Base-by-base conservation (phyloP, 2,329 filamentous ascomycete genomes). In the Thelonectria rubi region DNA sequence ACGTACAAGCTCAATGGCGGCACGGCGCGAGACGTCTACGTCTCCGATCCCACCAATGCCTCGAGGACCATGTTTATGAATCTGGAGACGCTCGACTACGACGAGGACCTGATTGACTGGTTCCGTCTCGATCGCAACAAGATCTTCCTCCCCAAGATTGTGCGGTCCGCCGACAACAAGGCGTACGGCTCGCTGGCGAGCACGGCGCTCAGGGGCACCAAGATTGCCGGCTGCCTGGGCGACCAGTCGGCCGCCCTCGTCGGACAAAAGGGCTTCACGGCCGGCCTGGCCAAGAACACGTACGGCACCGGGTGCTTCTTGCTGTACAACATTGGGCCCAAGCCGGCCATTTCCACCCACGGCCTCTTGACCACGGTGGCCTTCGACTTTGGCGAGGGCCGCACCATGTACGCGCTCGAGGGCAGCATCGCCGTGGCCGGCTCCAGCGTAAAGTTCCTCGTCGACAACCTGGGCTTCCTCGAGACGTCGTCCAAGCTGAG, bases 241-340 rank as follows among this genome's bases (percentile, higher is more conserved):
- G 91, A 95, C 73, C 92, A 95, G 75, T 93, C 91, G 34, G 89
- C 91, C 11, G 92, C 91, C 5, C 79, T 94, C 46, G 91, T 94
- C 26, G 92, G 92, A 21, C 91, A 93, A 73, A 90, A 90, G 74
- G 91, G 88, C 2, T 94, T 94, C 76, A 84, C 82, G 2, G 88
- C 91, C 9, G 92, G 92, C 57, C 82, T 85, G 58, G 92, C 91
- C 51, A 94, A 94, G 81, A 94, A 94, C 76, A 94, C 92, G 1
- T 94, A 94, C 74, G 92, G 92, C 42, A 94, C 92, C 1, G 92
- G 92, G 20, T 94, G 91, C 76, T 95, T 95, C 80, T 78, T 94
- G 66, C 85, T 94, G 7, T 94, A 93, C 79, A 94, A 95, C 72
- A 89, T 93, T 14, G 92, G 92, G 21, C 82, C 88, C 21, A 90